A percentile compares a stretch with the other conserved stretches of the same genome.
phyloP scores from a whole-genome alignment of 441 rosid species.

The Erodium moschatum region DNA sequence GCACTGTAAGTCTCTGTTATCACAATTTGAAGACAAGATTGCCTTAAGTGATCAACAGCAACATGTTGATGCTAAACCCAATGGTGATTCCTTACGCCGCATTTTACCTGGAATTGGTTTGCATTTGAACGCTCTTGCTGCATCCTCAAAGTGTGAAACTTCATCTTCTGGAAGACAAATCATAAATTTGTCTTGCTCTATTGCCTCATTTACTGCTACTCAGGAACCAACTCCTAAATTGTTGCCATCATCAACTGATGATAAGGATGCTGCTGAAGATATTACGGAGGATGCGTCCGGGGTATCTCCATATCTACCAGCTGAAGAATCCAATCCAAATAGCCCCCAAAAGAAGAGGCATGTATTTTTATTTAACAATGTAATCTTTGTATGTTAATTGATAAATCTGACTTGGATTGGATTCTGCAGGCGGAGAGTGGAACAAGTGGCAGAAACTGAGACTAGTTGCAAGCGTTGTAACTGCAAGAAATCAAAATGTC shows the following conservation, averaged over 20 bases:
- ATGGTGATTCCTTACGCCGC: slow-evolving; percentile 42
- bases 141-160: slow-evolving; percentile 42
- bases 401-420: slow-evolving; percentile 12
- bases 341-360: slow-evolving; percentile 65
- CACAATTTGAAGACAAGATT: slow-evolving; percentile 26
- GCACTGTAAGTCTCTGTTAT: slow-evolving; percentile 22
- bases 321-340: neutral
- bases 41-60: slow-evolving; percentile 26
- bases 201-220: slow-evolving; percentile 23
- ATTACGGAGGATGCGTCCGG: slow-evolving; percentile 40
- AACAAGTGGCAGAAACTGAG: slow-evolving; percentile 55
- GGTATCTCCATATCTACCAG: neutral
- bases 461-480: slow-evolving; percentile 82
- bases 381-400: neutral
- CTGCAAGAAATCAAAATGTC: slow-evolving; percentile 93
- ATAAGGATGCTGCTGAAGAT: slow-evolving; percentile 38
- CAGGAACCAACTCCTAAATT: slow-evolving; percentile 32
- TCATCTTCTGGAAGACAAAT: slow-evolving; percentile 33
- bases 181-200: slow-evolving; percentile 32
- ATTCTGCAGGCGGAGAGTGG: slow-evolving; percentile 49
- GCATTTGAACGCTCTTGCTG: slow-evolving; percentile 75
- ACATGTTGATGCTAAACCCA: slow-evolving; percentile 25
- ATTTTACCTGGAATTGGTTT: slow-evolving; percentile 81
- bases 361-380: neutral
- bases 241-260: slow-evolving; percentile 34